Base-by-base conservation (phyloP, 1,284 basidiomycete genomes). In the Grifola frondosa region DNA sequence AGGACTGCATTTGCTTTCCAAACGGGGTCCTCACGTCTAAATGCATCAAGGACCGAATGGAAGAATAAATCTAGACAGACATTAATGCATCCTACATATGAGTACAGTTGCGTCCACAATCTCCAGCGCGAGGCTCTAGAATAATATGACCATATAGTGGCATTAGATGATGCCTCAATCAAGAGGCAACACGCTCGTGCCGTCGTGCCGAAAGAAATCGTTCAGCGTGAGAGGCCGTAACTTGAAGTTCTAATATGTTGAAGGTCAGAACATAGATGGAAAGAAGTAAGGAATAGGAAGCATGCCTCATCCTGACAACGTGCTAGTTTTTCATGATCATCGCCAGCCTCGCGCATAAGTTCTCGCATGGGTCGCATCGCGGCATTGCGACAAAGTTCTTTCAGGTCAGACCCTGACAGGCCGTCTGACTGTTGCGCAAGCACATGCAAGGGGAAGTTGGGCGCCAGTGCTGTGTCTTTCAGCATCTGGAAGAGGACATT, bases 301-400 rank as follows among this genome's bases (percentile, higher is more conserved):
- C 68, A 13, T 46, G 82, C 85, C 66, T 84, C 77, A 31, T 75
- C 55, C 48, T 82, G 75, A 8, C 74, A 73, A 45, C 70, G 72
- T 37, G 66, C 74, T 37, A 88, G 61, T 15, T 76, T 63, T 35
- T 75, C 72, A 30, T 71, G 69, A 42, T 83, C 73, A 23, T 69
- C 68, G 3, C 75, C 77, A 40, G 79, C 75, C 41, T 74, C 73
- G 21, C 84, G 73, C 76, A 96, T 86, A 52, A 87, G 84, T 62
- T 97, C 93, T 21, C 91, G 78, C 22, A 97, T 88, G 1, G 94
- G 94, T 0, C 85, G 75, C 91, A 95, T 95, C 0, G 90, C 91
- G 1, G 92, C 92, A 54, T 84, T 92, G 39, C 97, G 76, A 64
- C 96, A 99, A n/a, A 96, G 73, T 69, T 99, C 97, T 58, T 88